Evolutionary conservation across 2,329 filamentous ascomycete species (phyloP).

Genomic region (Colletotrichum orchidophilum): DNA sequence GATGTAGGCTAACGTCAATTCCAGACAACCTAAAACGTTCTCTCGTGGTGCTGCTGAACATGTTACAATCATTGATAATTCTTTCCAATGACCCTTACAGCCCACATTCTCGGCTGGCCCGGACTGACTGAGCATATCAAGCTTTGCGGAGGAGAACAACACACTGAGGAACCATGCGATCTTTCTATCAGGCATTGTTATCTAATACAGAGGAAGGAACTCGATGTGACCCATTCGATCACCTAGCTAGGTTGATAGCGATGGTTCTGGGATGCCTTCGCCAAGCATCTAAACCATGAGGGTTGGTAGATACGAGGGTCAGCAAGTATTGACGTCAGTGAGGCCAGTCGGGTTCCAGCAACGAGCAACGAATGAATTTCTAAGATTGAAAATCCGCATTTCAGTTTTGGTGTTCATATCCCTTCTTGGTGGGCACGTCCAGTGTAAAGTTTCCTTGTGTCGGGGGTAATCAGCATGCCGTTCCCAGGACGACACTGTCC

Average conservation of each 20-base stretch:
- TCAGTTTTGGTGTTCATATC: neutral
- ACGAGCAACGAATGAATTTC: neutral
- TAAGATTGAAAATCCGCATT: neutral
- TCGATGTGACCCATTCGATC: neutral
- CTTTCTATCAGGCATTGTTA: neutral
- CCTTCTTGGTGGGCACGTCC: neutral
- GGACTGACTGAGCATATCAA: neutral
- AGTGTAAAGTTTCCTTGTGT: neutral
- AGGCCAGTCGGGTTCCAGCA: neutral
- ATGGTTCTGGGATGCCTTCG: constrained; percentile 5
- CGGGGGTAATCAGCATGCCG: neutral
- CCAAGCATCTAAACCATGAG: neutral
- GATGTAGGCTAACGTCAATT: too few relatives aligned
- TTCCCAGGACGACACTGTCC: neutral
- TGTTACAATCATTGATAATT: neutral
- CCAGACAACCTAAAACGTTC: too few relatives aligned
- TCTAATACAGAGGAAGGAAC: neutral
- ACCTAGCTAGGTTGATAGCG: neutral
- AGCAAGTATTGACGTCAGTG: neutral
- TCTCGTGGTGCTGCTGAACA: neutral
- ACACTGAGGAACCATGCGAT: neutral
- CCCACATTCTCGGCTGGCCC: too few relatives aligned
- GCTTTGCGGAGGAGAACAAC: neutral
- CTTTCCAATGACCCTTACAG: neutral
- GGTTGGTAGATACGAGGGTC: too few relatives aligned